Evolutionary conservation across 2,329 filamentous ascomycete species (phyloP).

Genomic region (Furcasterigmium sp.): DNA sequence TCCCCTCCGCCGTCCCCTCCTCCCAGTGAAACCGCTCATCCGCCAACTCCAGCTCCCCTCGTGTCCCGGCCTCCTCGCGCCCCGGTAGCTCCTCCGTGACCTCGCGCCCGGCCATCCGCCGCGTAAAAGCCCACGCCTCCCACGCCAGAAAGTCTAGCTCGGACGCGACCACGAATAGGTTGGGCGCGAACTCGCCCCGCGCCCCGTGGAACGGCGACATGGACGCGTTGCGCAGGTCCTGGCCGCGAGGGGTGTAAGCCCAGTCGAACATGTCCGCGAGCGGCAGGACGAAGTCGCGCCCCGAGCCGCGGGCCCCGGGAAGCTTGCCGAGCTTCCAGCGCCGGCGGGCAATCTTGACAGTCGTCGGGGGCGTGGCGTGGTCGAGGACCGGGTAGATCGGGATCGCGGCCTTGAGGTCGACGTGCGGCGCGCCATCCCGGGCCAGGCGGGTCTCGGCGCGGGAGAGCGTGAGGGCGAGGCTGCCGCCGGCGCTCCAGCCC

Average conservation of each 20-base stretch:
- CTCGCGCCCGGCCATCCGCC: conserved; percentile 11
- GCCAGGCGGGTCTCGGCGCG: conserved; percentile 25
- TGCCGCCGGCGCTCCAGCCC: conserved; percentile 48
- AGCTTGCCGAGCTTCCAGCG: conserved; percentile 17
- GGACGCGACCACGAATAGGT: conserved; percentile 29
- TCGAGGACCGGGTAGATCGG: conserved; percentile 36
- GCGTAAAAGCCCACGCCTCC: conserved; percentile 14
- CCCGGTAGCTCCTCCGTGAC: conserved; percentile 6
- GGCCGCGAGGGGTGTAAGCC: conserved; percentile 24
- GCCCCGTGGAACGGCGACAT: conserved; percentile 26
- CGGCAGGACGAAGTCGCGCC: conserved; percentile 10
- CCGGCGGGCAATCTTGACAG: conserved; percentile 16
- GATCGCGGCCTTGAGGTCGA: conserved; percentile 23
- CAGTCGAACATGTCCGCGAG: conserved; percentile 23
- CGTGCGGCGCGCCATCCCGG: not conserved
- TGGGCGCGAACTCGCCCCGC: conserved; percentile 22
- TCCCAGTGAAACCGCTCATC: conserved; percentile 32
- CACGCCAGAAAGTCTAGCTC: conserved; percentile 28
- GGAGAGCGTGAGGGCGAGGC: conserved; percentile 34
- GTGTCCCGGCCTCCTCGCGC: conserved; percentile 8
- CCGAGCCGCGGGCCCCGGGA: conserved; percentile 11
- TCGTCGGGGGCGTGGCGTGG: conserved; percentile 17
- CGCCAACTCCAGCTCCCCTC: conserved; percentile 14
- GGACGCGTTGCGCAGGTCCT: conserved; percentile 23
- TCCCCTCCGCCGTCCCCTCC: conserved; percentile 14